Evolutionary conservation across 768 basidiomycete species (phyloP), one percentile per base, ranked within the genome.

Genomic region (Tricholoma sp.): DNA sequence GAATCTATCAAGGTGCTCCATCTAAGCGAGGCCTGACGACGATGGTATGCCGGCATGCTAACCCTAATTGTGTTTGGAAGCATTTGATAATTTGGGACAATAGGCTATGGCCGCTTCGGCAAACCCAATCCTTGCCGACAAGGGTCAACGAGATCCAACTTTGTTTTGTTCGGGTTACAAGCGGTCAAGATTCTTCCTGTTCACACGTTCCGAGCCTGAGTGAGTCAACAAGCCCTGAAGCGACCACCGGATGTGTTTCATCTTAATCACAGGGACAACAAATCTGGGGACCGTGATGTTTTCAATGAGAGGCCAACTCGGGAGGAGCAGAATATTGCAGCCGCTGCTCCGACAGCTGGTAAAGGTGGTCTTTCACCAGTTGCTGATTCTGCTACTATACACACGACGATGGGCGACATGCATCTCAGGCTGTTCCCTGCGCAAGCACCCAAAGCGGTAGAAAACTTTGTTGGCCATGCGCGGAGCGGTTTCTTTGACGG

Each of bases 271-370:
- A 94, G 91, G 68, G 92, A 95, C 61, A 85, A 80, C 67, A 95
- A 91, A 71, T 82, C 84, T 1, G 85, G 84, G 31, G 96, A 98
- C 61, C 87, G 97, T 56, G 97, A 99, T 63, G 87, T 99, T 54
- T 98, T 98, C 82, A 99, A 99, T 70, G 97, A 99, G 72, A 82
- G 89, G 47, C 97, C 97, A 2, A 98, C 96, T 1, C 83, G 94
- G 51, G 97, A 98, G 68, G 97, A 99, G 66, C 94, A 94, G 68
- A 88, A 84, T 31, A 83, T 95, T 49, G 94, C 94, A 3, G 70
- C 86, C 7, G 76, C 88, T 1, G 77, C 82, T 3, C 72, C 80
- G 13, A 68, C 72, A 1, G 65, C 79, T 11, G 70, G 77, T 59
- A 74, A 72, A 62, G 69, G 74, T 55, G 82, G 85, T 1, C 85